Base-by-base conservation (phyloP, 768 basidiomycete species). In the Phylloporus sp. region DNA sequence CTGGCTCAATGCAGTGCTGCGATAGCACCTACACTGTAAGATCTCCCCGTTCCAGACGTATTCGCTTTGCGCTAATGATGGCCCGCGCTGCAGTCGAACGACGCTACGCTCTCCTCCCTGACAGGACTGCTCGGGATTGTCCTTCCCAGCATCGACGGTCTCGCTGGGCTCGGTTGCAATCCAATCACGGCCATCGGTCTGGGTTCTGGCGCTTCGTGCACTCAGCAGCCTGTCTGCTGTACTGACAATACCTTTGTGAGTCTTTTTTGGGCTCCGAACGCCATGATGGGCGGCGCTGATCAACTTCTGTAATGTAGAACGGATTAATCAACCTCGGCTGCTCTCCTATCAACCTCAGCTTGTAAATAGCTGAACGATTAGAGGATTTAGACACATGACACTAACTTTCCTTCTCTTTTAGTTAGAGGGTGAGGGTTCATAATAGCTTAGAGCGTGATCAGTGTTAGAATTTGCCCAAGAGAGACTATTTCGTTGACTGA, bases 1-100 rank as follows among this genome's bases (percentile, higher is more conserved):
- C 50, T 2, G 57, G 58, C 0, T 1, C 21, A 0, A 10, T 38
- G 0, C 38, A 41, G 9, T 59, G 57, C 34, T 59, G 57, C 33
- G 7, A 15, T 10, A 35, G 5, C 1, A 46, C 43, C 14, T 24
- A 26, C 7, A 0, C 2, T 6, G 54, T 53, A 3, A 41, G 44
- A 14, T 20, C 18, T 21, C 8, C 2, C 9, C n/a, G n/a, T n/a
- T n/a, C n/a, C 17, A 0, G n/a, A n/a, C n/a, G 5, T 15, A 3
- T 9, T 5, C 14, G 10, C n/a, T 2, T 20, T 7, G 10, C 5
- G 7, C 31, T 46, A 6, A 57, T n/a, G 11, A 41, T n/a, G 10
- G 3, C 0, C 13, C 3, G 1, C 3, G 1, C n/a, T n/a, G 5
- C n/a, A 56, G 53, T 5, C 23, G n/a, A 34, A 3, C 11, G 6